These are phyloP conservation scores for Teunomyces cretensis DNA, from an alignment of 805 yeast genomes.

Conservation along the genomic window DNA sequence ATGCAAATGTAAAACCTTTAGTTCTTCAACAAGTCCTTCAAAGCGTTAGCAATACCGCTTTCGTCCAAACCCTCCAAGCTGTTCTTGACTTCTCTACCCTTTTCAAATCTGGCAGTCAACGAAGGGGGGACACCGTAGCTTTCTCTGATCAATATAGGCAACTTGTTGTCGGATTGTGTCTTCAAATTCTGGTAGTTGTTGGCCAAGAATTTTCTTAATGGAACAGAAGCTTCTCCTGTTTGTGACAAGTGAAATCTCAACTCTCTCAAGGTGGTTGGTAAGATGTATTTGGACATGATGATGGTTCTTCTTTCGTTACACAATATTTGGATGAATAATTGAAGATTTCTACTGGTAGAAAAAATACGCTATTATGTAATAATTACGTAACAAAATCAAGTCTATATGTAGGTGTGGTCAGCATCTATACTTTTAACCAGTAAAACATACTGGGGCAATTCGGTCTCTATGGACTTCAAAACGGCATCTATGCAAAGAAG, in stretches of 20 bases:
- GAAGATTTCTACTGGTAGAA: conserved; percentile 12
- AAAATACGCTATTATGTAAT: conserved; percentile 1
- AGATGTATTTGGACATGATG: conserved; percentile 41
- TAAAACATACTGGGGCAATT: conserved; percentile 23
- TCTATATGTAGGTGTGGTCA: neutral
- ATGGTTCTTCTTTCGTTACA: neutral
- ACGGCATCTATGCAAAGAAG: conserved; percentile 38
- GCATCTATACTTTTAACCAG: conserved; percentile 10
- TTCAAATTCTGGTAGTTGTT: conserved; percentile 65
- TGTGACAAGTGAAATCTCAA: conserved; percentile 80
- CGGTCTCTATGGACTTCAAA: conserved; percentile 28
- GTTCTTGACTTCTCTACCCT: conserved; percentile 51
- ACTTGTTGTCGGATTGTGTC: conserved; percentile 52
- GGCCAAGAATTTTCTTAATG: conserved; percentile 63
- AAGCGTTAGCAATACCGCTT: conserved; percentile 42
- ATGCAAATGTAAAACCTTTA: conserved; percentile 3
- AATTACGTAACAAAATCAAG: neutral
- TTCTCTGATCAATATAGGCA: conserved; percentile 80
- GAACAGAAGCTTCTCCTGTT: conserved; percentile 68
- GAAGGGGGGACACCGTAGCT: conserved; percentile 71
- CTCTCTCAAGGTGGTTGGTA: conserved; percentile 67
- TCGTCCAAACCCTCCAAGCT: conserved; percentile 49
- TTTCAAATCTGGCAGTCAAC: conserved; percentile 70
- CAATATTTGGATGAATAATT: conserved; percentile 5
- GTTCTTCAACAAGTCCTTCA: conserved; percentile 37